Percentiles rank a stretch among this genome's conserved stretches.
Evolutionary conservation across 345 rosid genomes (phyloP).

Genomic region (Arabis alpina): DNA sequence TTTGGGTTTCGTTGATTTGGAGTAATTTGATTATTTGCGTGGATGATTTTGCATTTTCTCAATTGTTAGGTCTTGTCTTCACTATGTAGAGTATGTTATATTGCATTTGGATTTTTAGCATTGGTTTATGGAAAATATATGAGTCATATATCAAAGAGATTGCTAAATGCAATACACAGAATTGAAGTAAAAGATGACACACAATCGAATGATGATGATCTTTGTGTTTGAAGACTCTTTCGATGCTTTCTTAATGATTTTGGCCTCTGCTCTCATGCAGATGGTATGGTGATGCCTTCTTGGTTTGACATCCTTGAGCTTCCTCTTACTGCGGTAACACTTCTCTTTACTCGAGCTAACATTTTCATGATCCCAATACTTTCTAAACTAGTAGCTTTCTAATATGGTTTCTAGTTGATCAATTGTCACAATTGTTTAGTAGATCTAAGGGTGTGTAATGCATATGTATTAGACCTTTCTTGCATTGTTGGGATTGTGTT

Average conservation of each 20-base stretch:
- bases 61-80: not conserved
- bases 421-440: not conserved
- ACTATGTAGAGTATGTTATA: not conserved
- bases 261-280: constrained; percentile 45
- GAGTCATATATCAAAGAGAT: not conserved
- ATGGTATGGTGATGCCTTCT: constrained; percentile 88
- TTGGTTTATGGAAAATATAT: too few species aligned
- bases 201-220: not conserved
- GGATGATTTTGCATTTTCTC: too few species aligned
- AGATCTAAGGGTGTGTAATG: not conserved
- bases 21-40: not conserved
- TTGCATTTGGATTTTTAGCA: not conserved
- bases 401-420: not conserved
- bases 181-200: not conserved
- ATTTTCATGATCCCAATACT: not conserved
- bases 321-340: constrained; percentile 77
- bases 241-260: constrained; percentile 20
- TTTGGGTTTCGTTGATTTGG: not conserved
- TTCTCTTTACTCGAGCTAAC: constrained; percentile 1
- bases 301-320: constrained; percentile 95
- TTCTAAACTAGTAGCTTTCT: constrained; percentile 1
- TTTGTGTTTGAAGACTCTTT: not conserved
- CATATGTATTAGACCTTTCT: not conserved
- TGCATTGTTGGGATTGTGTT: not conserved
- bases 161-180: too few species aligned